A percentile compares a stretch with the other conserved stretches of the same genome.
Conservation (phyloP, 1,284 basidiomycete species). For the Ganoderma meredithae region DNA sequence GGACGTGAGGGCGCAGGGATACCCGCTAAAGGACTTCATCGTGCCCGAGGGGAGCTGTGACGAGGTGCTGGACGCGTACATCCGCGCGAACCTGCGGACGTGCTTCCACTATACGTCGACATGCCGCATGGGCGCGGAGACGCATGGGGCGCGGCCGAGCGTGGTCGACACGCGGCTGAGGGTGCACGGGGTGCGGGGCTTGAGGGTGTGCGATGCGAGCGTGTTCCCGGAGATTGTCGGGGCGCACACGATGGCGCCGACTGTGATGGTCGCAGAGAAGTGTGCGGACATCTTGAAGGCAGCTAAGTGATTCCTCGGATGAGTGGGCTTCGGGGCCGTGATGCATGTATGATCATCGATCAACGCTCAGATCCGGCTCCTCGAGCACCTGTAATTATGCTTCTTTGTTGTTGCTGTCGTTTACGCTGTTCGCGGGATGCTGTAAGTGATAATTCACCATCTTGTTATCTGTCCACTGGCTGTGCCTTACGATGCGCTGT, state of each 20-base stretch:
- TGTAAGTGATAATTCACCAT: not conserved
- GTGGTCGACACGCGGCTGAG: slow-evolving; percentile 58
- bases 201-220: slow-evolving; percentile 51
- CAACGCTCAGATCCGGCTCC: not conserved
- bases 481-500: not conserved
- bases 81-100: slow-evolving; percentile 38
- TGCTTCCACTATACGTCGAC: slow-evolving; percentile 48
- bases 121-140: slow-evolving; percentile 48
- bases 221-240: slow-evolving; percentile 48
- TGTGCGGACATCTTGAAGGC: slow-evolving; percentile 36
- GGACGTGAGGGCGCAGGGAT: slow-evolving; percentile 42
- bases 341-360: too few species aligned
- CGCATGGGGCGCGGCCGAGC: slow-evolving; percentile 40
- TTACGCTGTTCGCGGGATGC: not conserved
- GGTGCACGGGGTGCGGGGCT: slow-evolving; percentile 53
- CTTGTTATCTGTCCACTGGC: not conserved
- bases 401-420: not conserved
- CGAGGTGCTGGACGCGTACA: slow-evolving; percentile 40
- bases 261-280: slow-evolving; percentile 46
- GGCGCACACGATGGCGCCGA: slow-evolving; percentile 47
- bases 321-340: not conserved
- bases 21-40: slow-evolving; percentile 41
- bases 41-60: slow-evolving; percentile 36
- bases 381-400: not conserved
- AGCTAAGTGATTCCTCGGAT: not conserved